Base-by-base conservation (phyloP, 148 eudicot species). In the Salicornia ramosissima region DNA sequence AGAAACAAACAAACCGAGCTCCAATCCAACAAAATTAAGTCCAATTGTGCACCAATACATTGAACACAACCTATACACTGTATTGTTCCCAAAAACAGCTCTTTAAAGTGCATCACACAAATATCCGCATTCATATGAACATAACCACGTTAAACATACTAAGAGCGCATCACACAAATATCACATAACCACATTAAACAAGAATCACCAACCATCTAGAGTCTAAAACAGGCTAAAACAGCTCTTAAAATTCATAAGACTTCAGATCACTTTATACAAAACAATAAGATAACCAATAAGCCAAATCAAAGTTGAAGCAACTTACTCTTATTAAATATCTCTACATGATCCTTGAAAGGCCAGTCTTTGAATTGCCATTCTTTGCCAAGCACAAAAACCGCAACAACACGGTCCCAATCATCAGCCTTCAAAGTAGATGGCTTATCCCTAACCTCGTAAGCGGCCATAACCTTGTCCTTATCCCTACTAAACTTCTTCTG, bases 291-390 rank as follows among this genome's bases (percentile, higher is more conserved):
- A 42, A 50, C 26, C 31, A 67, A 42, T 28, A 28, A 53, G 60
- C 31, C 5, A 71, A 69, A 22, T 31, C 3, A 42, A 47, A 39
- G 33, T 16, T 13, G 33, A 55, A 69, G 52, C 0, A 52, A 42
- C 84, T 74, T 69, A 91, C 96, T 86, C 77, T 83, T 91, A 69
- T 89, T 89, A 46, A 91, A 91, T 36, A 89, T 91, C 80, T 91
- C 97, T 30, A 91, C 89, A 74, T 91, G 97, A 58, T 91, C 96
- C 85, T 91, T 91, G 52, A 81, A 84, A 12, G 97, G 97, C 97
- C 97, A 89, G 34, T 91, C 97, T 46, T 91, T 91, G 45, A 93
- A 93, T 83, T 93, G 98, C 98, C 96, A 93, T 51, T 90, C 98
- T 70, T 90, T 93, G 47, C 98, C 98, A 74, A 93, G 74, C 52